Conservation (phyloP, 164 flowering plant species). For the Amborella trichopoda region DNA sequence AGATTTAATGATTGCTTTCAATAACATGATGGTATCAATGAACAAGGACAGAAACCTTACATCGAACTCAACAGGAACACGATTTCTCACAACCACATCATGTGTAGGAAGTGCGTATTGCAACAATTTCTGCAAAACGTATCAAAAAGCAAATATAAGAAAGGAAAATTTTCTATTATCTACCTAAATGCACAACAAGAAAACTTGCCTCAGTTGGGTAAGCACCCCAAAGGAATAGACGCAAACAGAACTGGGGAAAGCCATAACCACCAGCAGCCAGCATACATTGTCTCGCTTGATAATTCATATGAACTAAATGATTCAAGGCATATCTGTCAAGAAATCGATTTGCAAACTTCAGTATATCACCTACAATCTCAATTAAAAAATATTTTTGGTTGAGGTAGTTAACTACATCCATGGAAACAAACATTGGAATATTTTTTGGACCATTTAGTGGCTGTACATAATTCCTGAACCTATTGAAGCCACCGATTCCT, state of each 20-base stretch:
- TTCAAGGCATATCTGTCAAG: slow-evolving; percentile 50
- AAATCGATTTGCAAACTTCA: slow-evolving; percentile 34
- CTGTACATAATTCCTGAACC: slow-evolving; percentile 27
- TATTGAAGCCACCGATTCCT: slow-evolving; percentile 53
- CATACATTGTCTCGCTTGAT: slow-evolving; percentile 50
- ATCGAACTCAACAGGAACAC: slow-evolving; percentile 45
- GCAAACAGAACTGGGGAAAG: slow-evolving; percentile 49
- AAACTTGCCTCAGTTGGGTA: slow-evolving; percentile 32
- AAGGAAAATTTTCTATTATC: background rate
- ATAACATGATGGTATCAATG: background rate
- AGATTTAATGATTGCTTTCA: background rate
- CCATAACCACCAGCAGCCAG: slow-evolving; percentile 69
- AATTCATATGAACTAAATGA: slow-evolving; percentile 43
- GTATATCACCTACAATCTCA: slow-evolving; percentile 55
- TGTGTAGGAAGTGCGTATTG: slow-evolving; percentile 52
- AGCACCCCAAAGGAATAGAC: slow-evolving; percentile 50
- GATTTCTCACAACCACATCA: slow-evolving; percentile 31
- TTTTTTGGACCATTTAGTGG: slow-evolving; percentile 51
- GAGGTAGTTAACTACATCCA: slow-evolving; percentile 45
- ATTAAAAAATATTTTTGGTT: slow-evolving; percentile 45
- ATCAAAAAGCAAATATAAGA: background rate
- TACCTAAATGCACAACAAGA: too few relatives aligned
- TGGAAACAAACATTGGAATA: slow-evolving; percentile 40
- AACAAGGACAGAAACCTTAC: slow-evolving; percentile 9
- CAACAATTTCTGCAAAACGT: slow-evolving; percentile 30